A percentile compares a stretch with the other conserved stretches of the same genome.
Evolutionary conservation across 2,329 filamentous ascomycete genomes (phyloP).

Genomic region (Dendrostoma leiphaemia): DNA sequence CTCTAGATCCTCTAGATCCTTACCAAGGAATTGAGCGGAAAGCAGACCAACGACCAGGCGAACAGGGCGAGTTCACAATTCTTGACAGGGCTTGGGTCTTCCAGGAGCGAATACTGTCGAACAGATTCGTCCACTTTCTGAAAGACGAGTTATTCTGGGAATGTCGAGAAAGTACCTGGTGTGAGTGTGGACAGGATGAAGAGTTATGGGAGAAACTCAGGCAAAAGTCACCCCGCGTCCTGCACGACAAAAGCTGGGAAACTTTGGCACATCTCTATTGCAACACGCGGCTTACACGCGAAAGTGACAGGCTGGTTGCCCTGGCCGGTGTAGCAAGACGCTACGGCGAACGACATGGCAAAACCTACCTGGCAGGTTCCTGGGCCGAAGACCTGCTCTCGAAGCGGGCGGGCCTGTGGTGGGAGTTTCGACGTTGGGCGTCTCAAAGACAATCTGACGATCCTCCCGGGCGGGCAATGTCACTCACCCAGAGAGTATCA

Average conservation of each 20-base stretch:
- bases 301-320: neutral
- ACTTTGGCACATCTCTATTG: neutral
- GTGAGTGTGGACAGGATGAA: neutral
- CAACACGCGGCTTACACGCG: neutral
- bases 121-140: neutral
- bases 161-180: constrained; percentile 1
- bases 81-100: neutral
- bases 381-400: neutral
- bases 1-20: too few species aligned
- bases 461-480: too few species aligned
- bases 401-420: too few species aligned
- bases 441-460: too few species aligned
- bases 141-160: constrained; percentile 2
- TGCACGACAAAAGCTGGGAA: neutral
- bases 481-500: too few species aligned
- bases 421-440: too few species aligned
- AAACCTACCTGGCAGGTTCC: neutral
- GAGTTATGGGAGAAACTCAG: neutral
- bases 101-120: neutral
- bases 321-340: neutral
- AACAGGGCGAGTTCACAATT: neutral
- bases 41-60: too few species aligned
- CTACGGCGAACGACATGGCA: neutral
- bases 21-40: too few species aligned
- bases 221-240: neutral